phyloP scores from a whole-genome alignment of 2,329 filamentous ascomycete species.

The Xylaria sp. region DNA sequence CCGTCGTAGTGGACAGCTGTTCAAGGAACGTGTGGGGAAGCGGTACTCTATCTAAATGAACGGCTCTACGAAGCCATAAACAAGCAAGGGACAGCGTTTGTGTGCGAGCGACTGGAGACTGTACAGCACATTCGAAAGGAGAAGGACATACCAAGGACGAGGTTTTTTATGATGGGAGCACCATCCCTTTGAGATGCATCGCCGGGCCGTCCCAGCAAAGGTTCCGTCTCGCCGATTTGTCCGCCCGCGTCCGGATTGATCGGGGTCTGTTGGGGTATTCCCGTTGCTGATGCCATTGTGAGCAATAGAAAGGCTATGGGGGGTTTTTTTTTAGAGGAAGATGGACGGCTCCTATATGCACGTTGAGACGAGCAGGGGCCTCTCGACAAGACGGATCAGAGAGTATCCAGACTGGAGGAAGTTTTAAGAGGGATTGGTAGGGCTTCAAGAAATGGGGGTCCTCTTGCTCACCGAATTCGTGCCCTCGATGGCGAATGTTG shows the following conservation, averaged over 20 bases:
- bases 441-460: constrained; percentile 5
- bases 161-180: constrained; percentile 69
- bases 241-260: constrained; percentile 45
- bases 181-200: constrained; percentile 74
- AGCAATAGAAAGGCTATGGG: constrained; percentile 24
- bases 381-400: not conserved
- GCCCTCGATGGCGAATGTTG: constrained; percentile 40
- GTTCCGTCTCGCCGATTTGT: constrained; percentile 63
- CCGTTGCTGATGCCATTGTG: constrained; percentile 71
- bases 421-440: constrained; percentile 8
- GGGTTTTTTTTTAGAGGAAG: not conserved
- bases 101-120: constrained; percentile 1
- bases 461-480: constrained; percentile 22
- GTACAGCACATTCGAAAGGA: constrained; percentile 1
- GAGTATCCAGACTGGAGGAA: not conserved
- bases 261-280: constrained; percentile 60
- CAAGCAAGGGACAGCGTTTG: not conserved
- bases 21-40: constrained; percentile 10
- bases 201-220: constrained; percentile 72
- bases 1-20: constrained; percentile 10
- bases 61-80: not conserved
- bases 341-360: not conserved
- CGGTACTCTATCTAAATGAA: constrained; percentile 22
- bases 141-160: constrained; percentile 69
- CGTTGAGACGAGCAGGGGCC: not conserved